These are phyloP conservation scores for Mycosphaerella sp. DNA, from an alignment of 2,329 filamentous ascomycete species.

Conservation along the genomic window DNA sequence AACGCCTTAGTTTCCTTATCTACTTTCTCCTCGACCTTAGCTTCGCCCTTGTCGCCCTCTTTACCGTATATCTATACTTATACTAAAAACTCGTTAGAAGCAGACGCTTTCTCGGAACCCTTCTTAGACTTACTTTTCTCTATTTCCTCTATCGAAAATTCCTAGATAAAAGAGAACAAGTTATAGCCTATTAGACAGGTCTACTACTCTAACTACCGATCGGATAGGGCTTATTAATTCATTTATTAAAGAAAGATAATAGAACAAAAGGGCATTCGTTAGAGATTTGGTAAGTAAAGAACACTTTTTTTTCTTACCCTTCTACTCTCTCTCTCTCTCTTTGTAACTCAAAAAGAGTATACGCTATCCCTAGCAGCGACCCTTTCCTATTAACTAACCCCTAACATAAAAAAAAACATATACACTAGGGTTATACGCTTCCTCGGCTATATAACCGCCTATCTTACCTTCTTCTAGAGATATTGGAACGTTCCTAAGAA, in stretches of 20 bases:
- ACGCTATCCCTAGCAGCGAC: no score
- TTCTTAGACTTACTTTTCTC: conserved; percentile 29
- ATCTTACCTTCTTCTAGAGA: conserved; percentile 37
- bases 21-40: conserved; percentile 36
- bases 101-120: no score
- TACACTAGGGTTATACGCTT: conserved; percentile 34
- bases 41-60: conserved; percentile 33
- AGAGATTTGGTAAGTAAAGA: conserved; percentile 35
- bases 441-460: conserved; percentile 36
- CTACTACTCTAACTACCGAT: conserved; percentile 36
- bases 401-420: no score
- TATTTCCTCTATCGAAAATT: conserved; percentile 27
- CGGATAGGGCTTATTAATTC: conserved; percentile 32
- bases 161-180: conserved; percentile 37
- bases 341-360: no score
- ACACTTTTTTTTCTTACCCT: neutral
- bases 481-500: conserved; percentile 37
- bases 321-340: no score
- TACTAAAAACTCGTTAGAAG: conserved; percentile 22
- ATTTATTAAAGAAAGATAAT: conserved; percentile 27
- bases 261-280: conserved; percentile 36
- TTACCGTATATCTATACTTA: conserved; percentile 26
- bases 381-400: no score
- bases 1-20: conserved; percentile 34
- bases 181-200: conserved; percentile 39